Percentiles rank a stretch among this genome's conserved stretches.
Conservation (phyloP, 306 rosid species). For the Casuarina equisetifolia region DNA sequence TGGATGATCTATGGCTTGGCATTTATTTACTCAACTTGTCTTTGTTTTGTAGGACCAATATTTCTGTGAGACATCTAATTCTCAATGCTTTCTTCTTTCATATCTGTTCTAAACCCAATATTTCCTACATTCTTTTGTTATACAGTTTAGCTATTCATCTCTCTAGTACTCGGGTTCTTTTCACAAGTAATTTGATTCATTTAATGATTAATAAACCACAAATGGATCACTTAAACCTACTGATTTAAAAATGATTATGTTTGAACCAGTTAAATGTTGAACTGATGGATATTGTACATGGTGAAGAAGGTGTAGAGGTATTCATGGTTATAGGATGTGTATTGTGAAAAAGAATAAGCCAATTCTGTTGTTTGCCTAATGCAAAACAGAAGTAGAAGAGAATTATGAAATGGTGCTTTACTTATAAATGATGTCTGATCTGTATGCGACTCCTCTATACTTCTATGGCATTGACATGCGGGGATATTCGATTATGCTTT, state of each 20-base stretch:
- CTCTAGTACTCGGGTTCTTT: not conserved
- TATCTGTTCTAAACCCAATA: not conserved
- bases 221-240: not conserved
- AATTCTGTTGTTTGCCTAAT: not conserved
- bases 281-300: not conserved
- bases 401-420: not conserved
- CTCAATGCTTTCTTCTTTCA: constrained; percentile 7
- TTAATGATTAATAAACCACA: not conserved
- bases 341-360: not conserved
- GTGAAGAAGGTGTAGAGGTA: not conserved
- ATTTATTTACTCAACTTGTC: constrained; percentile 11
- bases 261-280: not conserved
- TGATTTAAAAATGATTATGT: not conserved
- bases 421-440: constrained; percentile 1
- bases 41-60: not conserved
- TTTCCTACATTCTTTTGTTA: not conserved
- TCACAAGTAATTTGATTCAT: not conserved
- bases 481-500: constrained; percentile 5
- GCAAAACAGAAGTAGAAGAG: not conserved
- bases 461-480: constrained; percentile 3
- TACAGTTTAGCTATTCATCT: not conserved
- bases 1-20: not conserved
- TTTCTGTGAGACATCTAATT: constrained; percentile 1
- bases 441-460: not conserved
- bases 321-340: not conserved